Evolutionary conservation across 441 rosid species (phyloP).

Genomic region (Adansonia madagascariensis): DNA sequence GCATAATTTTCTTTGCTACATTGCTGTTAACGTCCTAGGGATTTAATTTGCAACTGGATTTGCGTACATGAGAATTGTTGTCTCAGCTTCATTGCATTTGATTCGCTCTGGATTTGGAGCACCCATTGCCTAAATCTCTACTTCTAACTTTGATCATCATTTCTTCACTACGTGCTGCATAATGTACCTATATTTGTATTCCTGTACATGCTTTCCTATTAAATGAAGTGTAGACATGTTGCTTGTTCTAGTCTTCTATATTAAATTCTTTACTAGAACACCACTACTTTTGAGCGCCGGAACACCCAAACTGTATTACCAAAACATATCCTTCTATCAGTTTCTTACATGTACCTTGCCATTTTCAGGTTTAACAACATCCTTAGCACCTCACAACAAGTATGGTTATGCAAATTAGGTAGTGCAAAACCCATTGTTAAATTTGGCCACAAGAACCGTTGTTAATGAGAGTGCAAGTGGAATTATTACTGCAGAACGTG

Average conservation of each 20-base stretch:
- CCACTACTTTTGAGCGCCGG: neutral
- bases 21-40: neutral
- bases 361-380: conserved; percentile 82
- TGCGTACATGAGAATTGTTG: neutral
- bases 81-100: conserved; percentile 9
- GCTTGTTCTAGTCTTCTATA: neutral
- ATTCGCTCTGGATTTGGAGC: neutral
- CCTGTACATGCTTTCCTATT: neutral
- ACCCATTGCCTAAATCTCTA: neutral
- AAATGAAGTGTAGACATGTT: conserved; percentile 12
- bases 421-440: conserved; percentile 64
- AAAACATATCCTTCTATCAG: neutral
- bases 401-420: conserved; percentile 88
- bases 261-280: neutral
- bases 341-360: conserved; percentile 20
- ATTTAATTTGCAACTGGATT: neutral
- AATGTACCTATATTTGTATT: neutral
- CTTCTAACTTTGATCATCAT: neutral
- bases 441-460: conserved; percentile 19
- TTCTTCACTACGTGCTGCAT: neutral
- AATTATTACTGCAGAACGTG: conserved; percentile 83
- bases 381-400: conserved; percentile 92
- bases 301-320: neutral
- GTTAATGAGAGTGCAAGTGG: conserved; percentile 75
- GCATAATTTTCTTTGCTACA: neutral